These are phyloP conservation scores for Trichoderma guizhouense DNA, from an alignment of 2,329 filamentous ascomycete genomes.

Conservation along the genomic window DNA sequence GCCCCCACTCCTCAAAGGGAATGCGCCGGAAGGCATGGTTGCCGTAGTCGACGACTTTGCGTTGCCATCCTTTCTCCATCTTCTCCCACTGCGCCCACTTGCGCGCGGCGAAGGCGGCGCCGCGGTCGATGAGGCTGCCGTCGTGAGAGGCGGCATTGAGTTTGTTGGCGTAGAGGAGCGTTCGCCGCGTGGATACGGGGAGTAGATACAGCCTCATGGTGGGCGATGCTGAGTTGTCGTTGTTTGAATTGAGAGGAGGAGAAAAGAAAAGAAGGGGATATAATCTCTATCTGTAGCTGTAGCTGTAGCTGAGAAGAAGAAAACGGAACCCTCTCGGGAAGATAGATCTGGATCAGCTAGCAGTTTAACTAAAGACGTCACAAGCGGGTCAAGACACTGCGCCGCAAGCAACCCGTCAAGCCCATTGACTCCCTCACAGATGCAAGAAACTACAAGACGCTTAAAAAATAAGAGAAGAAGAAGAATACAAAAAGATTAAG, in stretches of 20 bases:
- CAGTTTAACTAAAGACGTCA: neutral
- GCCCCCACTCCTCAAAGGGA: conserved; percentile 94
- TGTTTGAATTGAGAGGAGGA: neutral
- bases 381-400: conserved; percentile 3
- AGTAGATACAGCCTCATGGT: conserved; percentile 90
- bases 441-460: neutral
- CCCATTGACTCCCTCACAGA: neutral
- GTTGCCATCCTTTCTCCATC: conserved; percentile 82
- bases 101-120: conserved; percentile 66
- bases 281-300: neutral
- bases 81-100: conserved; percentile 88
- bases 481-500: neutral
- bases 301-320: neutral
- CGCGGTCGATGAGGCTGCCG: conserved; percentile 61
- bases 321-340: neutral
- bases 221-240: conserved; percentile 13
- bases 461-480: too few relatives aligned
- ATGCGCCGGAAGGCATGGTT: conserved; percentile 83
- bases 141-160: conserved; percentile 48
- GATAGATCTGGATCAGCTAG: neutral
- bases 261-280: neutral
- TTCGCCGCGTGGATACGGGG: conserved; percentile 85
- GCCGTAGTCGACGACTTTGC: conserved; percentile 77
- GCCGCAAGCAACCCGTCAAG: neutral
- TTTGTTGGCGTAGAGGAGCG: conserved; percentile 87